These are phyloP conservation scores for Sphaerobolus stellatus DNA, from an alignment of 1,284 basidiomycete species.

Conservation along the genomic window DNA sequence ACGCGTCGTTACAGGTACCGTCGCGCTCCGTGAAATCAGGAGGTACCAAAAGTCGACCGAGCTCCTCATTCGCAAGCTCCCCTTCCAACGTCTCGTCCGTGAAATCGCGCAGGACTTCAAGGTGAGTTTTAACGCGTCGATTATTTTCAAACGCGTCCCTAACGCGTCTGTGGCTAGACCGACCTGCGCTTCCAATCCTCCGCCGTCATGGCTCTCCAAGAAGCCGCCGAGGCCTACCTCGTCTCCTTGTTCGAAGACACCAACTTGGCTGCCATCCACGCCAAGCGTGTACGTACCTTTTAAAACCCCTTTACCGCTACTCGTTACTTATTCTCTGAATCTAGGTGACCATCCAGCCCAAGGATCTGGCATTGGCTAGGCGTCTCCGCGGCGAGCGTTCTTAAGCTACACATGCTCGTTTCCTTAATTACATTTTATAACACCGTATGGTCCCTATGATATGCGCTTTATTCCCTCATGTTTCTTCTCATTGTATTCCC, in stretches of 20 bases:
- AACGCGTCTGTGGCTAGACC: conserved; percentile 24
- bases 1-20: too few relatives aligned
- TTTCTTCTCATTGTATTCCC: too few relatives aligned
- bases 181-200: conserved; percentile 71
- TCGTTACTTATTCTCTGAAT: conserved; percentile 48
- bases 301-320: conserved; percentile 37
- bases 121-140: conserved; percentile 16
- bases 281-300: conserved; percentile 55
- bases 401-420: too few relatives aligned
- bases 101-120: conserved; percentile 63
- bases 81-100: conserved; percentile 55
- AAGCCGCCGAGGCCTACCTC: conserved; percentile 58
- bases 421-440: too few relatives aligned
- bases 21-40: conserved; percentile 53
- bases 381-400: conserved; percentile 54
- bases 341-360: conserved; percentile 65
- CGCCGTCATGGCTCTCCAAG: conserved; percentile 74
- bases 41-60: conserved; percentile 52
- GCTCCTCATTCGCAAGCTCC: conserved; percentile 49
- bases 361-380: conserved; percentile 66
- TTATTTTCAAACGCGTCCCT: neutral
- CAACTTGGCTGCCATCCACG: conserved; percentile 90
- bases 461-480: too few relatives aligned
- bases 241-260: conserved; percentile 65
- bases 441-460: too few relatives aligned